These are phyloP conservation scores for Leptographium lundbergii DNA, from an alignment of 2,329 filamentous ascomycete species.

Conservation along the genomic window DNA sequence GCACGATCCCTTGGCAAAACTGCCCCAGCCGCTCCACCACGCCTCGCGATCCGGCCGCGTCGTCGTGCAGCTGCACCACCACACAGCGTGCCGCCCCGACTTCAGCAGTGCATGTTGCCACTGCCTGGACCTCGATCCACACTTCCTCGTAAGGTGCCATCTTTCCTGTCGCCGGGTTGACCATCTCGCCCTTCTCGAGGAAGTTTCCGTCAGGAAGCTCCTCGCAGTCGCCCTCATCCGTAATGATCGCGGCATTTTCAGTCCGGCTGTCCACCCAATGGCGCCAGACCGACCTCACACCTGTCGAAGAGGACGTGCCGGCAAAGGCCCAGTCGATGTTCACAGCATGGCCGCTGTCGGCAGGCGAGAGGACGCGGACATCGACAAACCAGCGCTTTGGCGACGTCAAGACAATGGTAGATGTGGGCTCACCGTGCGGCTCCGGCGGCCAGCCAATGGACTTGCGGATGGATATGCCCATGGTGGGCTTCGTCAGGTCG, in stretches of 20 bases:
- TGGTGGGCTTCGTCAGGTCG: conserved; percentile 20
- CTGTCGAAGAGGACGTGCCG: conserved; percentile 33
- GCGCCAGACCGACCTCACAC: conserved; percentile 31
- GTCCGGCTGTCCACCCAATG: conserved; percentile 49
- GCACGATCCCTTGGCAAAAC: conserved; percentile 43
- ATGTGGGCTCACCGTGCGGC: conserved; percentile 43
- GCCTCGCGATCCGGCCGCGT: conserved; percentile 25
- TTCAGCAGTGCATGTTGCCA: conserved; percentile 4
- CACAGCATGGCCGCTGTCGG: not conserved
- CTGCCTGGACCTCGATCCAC: conserved; percentile 34
- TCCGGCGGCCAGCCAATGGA: conserved; percentile 47
- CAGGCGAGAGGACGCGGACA: conserved; percentile 34
- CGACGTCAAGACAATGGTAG: conserved; percentile 52
- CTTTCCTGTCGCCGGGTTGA: conserved; percentile 39
- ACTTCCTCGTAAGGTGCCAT: conserved; percentile 52
- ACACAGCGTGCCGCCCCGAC: conserved; percentile 16
- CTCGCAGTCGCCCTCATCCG: conserved; percentile 46
- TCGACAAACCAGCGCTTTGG: conserved; percentile 47
- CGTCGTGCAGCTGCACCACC: conserved; percentile 28
- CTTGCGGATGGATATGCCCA: conserved; percentile 40
- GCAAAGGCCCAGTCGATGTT: conserved; percentile 55
- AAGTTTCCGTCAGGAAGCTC: conserved; percentile 25
- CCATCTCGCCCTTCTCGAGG: conserved; percentile 47
- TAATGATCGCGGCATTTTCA: conserved; percentile 21
- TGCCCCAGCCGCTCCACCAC: conserved; percentile 40